Conservation (phyloP, 2,329 filamentous ascomycete genomes). For the Dryadomyces quercivorus region DNA sequence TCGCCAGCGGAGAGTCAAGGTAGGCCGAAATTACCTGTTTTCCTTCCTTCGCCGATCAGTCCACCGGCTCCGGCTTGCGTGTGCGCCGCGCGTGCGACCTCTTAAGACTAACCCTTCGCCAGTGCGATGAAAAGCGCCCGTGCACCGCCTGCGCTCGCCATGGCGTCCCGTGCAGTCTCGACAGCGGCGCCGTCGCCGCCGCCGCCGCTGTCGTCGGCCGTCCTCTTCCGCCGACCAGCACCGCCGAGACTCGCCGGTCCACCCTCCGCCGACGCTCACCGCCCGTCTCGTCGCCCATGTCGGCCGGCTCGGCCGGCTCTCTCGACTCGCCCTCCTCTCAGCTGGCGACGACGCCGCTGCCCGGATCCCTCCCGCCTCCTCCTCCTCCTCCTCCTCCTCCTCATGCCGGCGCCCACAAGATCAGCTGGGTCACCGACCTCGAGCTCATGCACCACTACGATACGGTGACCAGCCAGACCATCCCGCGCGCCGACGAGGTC, state of each 20-base stretch:
- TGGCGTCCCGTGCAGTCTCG: conserved; percentile 11
- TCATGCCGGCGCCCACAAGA: conserved; percentile 9
- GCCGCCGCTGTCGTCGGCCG: too few relatives aligned
- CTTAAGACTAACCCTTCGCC: not conserved
- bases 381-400: not conserved
- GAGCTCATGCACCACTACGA: conserved; percentile 22
- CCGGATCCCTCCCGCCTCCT: not conserved
- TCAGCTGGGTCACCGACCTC: conserved; percentile 22
- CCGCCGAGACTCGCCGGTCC: not conserved
- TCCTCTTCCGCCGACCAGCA: not conserved
- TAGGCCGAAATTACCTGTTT: not conserved
- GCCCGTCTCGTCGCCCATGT: not conserved
- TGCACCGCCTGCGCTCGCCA: conserved; percentile 13
- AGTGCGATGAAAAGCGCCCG: conserved; percentile 14
- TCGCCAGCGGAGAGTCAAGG: conserved; percentile 13
- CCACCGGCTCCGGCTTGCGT: too few relatives aligned
- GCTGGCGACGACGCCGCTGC: too few relatives aligned
- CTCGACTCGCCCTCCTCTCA: too few relatives aligned
- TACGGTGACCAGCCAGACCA: conserved; percentile 15
- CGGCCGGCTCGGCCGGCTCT: not conserved
- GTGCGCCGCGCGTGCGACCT: too few relatives aligned
- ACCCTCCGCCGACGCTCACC: not conserved
- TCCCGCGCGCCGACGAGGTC: conserved; percentile 18
- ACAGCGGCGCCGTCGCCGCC: not conserved
- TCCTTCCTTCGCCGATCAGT: not conserved